Percentiles rank a stretch among this genome's conserved stretches.
Evolutionary conservation across 106 monocot species (phyloP).

Genomic region (Iris macrosiphon): DNA sequence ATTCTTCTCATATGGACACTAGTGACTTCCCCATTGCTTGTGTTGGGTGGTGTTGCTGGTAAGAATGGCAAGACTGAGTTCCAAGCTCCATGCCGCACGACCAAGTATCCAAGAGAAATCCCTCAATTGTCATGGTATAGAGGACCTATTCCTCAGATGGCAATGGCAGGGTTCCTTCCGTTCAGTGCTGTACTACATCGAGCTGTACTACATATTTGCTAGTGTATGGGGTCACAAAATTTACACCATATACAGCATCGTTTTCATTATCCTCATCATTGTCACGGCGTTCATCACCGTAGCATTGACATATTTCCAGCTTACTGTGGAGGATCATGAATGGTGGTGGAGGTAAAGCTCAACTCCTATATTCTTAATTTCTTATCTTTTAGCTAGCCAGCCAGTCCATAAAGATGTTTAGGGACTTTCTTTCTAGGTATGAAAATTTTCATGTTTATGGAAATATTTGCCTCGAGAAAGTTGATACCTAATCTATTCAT

Average conservation of each 20-base stretch:
- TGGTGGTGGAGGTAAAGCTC: conserved; percentile 84
- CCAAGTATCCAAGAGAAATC: conserved; percentile 72
- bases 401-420: too few relatives aligned
- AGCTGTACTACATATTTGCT: conserved; percentile 78
- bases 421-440: too few relatives aligned
- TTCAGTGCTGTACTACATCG: conserved; percentile 76
- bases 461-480: too few relatives aligned
- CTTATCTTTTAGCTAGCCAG: too few relatives aligned
- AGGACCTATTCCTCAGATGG: conserved; percentile 62
- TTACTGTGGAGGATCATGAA: conserved; percentile 68
- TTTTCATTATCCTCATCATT: conserved; percentile 72
- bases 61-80: conserved; percentile 66
- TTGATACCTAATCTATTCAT: too few relatives aligned
- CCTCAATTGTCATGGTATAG: conserved; percentile 72
- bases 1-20: conserved; percentile 76
- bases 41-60: conserved; percentile 64
- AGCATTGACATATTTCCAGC: conserved; percentile 67
- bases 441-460: too few relatives aligned
- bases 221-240: conserved; percentile 84
- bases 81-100: conserved; percentile 65
- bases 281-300: conserved; percentile 78
- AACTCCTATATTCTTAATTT: background rate
- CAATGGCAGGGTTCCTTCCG: conserved; percentile 76
- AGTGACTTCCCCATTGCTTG: conserved; percentile 65
- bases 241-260: conserved; percentile 74